Base-by-base conservation (phyloP, 2,329 filamentous ascomycete genomes). In the Sporothrix mexicana region DNA sequence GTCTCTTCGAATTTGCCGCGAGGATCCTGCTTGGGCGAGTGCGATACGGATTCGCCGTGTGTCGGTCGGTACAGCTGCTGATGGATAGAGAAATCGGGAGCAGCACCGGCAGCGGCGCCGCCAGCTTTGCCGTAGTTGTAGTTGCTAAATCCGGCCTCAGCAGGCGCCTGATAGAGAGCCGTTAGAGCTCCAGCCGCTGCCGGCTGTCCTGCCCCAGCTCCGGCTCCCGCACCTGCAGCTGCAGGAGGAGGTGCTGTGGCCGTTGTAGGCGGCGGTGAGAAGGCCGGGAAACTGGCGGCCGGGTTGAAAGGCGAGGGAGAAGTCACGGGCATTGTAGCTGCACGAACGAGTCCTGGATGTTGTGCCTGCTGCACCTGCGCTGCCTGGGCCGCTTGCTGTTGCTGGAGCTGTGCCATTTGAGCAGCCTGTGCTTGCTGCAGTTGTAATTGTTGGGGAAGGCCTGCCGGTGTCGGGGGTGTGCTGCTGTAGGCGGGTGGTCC, bases 61-160 rank as follows among this genome's bases (percentile, higher is more conserved):
- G 88, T 91, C 0, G 92, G 92, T 71, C 88, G 82, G 78, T 94
- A 94, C 20, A 89, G 81, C 80, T 93, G 91, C 77, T 89, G 86
- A 77, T 94, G 92, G 57, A 93, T 81, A 8, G 81, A 80, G 73
- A 91, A 92, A 68, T 88, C 87, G 17, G 75, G 30, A 3, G 66
- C 74, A 2, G 76, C 74, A 74, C 76, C 59, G 77, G 77, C 30
- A 70, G 77, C 25, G 66, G 73, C 49, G 76, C 78, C 66, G 73
- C 74, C 74, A 77, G 79, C 71, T 78, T 79, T 72, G 74, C 68
- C 75, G 75, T 86, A 86, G 57, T 77, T 82, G 77, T 88, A 92
- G 74, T 87, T 85, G 23, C 88, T 82, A 78, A 86, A 91, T 1
- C 88, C 89, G 1, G 86, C 86, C 43, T 49, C 43, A 49, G 49